Conservation (phyloP, 2,329 filamentous ascomycete species). For the Phialophora macrospora region DNA sequence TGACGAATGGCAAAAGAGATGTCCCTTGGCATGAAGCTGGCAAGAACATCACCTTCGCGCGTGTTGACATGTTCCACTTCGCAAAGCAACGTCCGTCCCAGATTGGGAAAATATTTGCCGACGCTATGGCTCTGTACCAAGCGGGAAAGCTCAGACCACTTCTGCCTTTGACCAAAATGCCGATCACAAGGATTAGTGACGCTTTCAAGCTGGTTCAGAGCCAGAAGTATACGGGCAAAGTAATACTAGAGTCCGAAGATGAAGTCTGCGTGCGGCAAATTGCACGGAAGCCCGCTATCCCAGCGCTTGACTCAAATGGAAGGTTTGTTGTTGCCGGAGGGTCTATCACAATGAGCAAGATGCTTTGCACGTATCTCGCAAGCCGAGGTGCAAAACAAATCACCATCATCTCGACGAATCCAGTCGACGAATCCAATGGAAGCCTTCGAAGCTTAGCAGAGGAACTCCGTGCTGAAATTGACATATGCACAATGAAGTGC, state of each 20-base stretch:
- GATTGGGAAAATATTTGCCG: neutral
- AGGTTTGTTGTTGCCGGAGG: too few species aligned
- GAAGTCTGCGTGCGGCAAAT: neutral
- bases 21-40: conserved; percentile 41
- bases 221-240: neutral
- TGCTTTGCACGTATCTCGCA: too few species aligned
- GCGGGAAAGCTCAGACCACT: neutral
- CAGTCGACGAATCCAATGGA: too few species aligned
- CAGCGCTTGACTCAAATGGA: too few species aligned
- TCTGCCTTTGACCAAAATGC: neutral
- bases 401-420: too few species aligned
- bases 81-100: neutral
- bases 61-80: conserved; percentile 31
- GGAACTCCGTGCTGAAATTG: too few species aligned
- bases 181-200: neutral
- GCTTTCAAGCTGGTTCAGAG: neutral
- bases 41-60: conserved; percentile 37
- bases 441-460: too few species aligned
- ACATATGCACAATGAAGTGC: too few species aligned
- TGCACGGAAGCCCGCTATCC: too few species aligned
- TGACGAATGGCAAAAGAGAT: conserved; percentile 39
- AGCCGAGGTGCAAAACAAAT: too few species aligned
- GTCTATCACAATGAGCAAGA: too few species aligned
- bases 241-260: neutral
- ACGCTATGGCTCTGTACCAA: neutral